These are phyloP conservation scores for Linum lewisii DNA, from an alignment of 345 rosid genomes.

Conservation along the genomic window DNA sequence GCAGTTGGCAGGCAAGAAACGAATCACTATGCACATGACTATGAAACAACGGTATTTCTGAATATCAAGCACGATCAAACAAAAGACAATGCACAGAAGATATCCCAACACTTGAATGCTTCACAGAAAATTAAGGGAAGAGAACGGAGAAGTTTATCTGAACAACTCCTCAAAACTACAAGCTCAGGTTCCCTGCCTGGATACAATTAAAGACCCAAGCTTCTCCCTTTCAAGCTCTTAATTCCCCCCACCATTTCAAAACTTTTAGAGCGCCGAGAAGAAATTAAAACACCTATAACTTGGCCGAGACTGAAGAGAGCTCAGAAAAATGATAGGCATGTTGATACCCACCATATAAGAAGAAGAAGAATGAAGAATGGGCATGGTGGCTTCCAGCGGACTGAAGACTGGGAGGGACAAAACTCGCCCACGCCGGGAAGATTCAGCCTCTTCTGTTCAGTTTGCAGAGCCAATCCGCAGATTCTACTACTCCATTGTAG, in stretches of 20 bases:
- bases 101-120: no score
- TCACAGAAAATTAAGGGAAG: not conserved
- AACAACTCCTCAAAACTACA: not conserved
- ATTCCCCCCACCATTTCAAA: no score
- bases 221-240: not conserved
- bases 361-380: conserved; percentile 48
- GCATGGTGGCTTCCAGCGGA: conserved; percentile 46
- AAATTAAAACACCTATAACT: not conserved
- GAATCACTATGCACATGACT: not conserved
- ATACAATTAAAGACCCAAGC: not conserved
- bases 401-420: conserved; percentile 15
- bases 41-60: not conserved
- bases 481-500: not conserved
- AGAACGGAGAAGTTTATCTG: not conserved
- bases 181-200: not conserved
- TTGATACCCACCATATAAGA: conserved; percentile 39
- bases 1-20: conserved; percentile 21
- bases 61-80: not conserved
- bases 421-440: not conserved
- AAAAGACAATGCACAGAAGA: not conserved
- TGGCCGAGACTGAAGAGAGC: not conserved
- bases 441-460: not conserved
- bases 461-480: not conserved
- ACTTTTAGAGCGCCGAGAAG: no score
- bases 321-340: not conserved